Conservation (phyloP, 805 yeast genomes). For the Huiozyma sinensis region DNA sequence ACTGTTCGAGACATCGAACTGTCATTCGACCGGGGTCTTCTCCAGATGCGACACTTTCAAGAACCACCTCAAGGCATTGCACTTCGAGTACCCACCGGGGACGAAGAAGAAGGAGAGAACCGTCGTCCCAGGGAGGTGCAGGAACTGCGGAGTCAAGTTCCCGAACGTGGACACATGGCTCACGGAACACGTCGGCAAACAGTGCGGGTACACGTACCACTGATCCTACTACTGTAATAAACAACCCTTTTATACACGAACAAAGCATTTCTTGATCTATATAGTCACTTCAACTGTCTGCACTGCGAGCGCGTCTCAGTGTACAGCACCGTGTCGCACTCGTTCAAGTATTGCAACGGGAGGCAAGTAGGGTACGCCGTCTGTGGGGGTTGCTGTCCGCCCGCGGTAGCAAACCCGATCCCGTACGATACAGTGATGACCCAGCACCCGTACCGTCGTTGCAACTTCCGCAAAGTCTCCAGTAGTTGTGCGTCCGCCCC, state of each 20-base stretch:
- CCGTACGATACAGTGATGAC: slow-evolving; percentile 19
- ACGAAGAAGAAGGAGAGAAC: slow-evolving; percentile 69
- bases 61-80: slow-evolving; percentile 82
- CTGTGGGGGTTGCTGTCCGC: slow-evolving; percentile 4
- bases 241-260: not conserved
- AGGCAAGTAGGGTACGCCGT: slow-evolving; percentile 9
- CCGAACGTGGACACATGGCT: slow-evolving; percentile 74
- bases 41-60: slow-evolving; percentile 87
- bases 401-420: slow-evolving; percentile 22
- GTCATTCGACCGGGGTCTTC: slow-evolving; percentile 79
- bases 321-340: slow-evolving; percentile 18
- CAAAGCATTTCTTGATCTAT: too few relatives aligned
- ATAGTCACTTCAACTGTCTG: not conserved
- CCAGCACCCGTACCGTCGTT: slow-evolving; percentile 22
- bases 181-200: slow-evolving; percentile 48
- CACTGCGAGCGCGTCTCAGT: slow-evolving; percentile 12
- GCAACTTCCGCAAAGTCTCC: slow-evolving; percentile 10
- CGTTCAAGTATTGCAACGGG: slow-evolving; percentile 18
- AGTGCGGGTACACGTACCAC: slow-evolving; percentile 25
- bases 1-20: slow-evolving; percentile 28
- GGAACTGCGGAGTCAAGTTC: slow-evolving; percentile 60
- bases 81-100: slow-evolving; percentile 80
- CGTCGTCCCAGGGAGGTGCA: slow-evolving; percentile 63
- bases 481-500: not conserved
- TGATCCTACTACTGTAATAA: too few relatives aligned